Evolutionary conservation across 352 stramenopile genomes (phyloP), one percentile per base, ranked within the genome.

Genomic region (Globisporangium nagaii): DNA sequence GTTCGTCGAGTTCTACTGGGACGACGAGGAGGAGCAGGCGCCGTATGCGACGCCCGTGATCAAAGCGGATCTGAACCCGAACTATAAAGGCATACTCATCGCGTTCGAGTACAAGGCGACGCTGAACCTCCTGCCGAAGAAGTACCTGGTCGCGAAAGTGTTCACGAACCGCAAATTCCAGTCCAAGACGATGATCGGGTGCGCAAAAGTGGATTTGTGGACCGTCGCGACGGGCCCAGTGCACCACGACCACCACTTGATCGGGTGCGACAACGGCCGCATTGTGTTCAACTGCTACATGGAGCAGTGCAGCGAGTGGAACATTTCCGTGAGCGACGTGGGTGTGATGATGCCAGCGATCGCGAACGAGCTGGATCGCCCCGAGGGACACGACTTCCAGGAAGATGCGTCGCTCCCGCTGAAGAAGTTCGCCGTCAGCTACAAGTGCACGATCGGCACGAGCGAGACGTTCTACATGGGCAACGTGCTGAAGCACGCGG

Each of bases 261-360:
- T 85, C 31, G 85, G 85, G 7, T 95, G 85, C 46, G 81, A 92
- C 27, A 95, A 95, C 54, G 85, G 85, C 34, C 77, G 85, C 25
- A 80, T 95, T 25, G 85, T 95, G 43, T 95, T 95, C 65, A 95
- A 95, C 47, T 93, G 83, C 65, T 95, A 95, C 70, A 95, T 95
- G 85, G 85, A 95, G 53, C 85, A 95, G 56, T 95, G 85, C 62
- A 92, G 75, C 63, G 82, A 93, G 40, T 95, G 85, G 85, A 92
- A 90, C 50, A 95, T 95, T 53, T 89, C 77, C 0, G 83, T 95
- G 39, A 95, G 85, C 52, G 83, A 95, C 45, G 78, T 95, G 6
- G 85, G 83, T 3, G 74, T 95, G 19, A 93, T 95, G 80, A 95
- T 95, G 85, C 85, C 85, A 0, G 83, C 81, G 13, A 92, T 95